These are phyloP conservation scores for Cadophora gregata DNA, from an alignment of 2,329 filamentous ascomycete genomes.

Conservation along the genomic window DNA sequence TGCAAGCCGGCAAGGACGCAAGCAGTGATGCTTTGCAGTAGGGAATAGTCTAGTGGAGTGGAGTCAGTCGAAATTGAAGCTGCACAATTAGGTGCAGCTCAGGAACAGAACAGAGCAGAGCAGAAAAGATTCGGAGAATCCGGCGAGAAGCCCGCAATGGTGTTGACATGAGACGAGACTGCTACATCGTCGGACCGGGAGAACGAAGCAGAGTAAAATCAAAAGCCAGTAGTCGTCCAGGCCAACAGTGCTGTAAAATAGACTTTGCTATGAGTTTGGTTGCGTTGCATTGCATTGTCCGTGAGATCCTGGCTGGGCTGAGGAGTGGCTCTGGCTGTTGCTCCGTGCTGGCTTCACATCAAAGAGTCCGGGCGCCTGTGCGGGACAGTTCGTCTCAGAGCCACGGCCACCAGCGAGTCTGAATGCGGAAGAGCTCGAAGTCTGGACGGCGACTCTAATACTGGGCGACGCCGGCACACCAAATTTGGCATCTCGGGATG, in stretches of 20 bases:
- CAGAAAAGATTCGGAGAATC: no score
- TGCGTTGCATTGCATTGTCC: neutral
- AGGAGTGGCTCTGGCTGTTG: neutral
- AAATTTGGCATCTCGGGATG: conserved; percentile 3
- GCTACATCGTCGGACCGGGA: conserved; percentile 2
- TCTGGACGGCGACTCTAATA: neutral
- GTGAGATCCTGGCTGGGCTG: conserved; percentile 2
- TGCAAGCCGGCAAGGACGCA: neutral
- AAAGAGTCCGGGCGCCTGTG: conserved; percentile 6
- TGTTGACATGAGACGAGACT: conserved; percentile 4
- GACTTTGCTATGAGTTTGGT: neutral
- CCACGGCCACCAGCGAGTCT: conserved; percentile 4
- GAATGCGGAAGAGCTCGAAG: neutral
- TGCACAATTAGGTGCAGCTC: neutral
- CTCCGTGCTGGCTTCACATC: neutral
- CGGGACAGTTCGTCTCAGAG: neutral
- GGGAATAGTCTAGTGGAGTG: neutral
- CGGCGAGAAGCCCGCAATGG: neutral
- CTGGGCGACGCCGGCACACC: neutral
- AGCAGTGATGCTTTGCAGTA: neutral
- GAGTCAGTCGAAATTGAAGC: neutral
- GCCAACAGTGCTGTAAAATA: neutral
- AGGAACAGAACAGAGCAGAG: neutral
- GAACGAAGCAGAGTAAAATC: neutral
- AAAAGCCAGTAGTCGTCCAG: neutral